Evolutionary conservation across 1,139 yeast genomes (phyloP), one percentile per base, ranked within the genome.

Genomic region (Suhomyces ambrosiae): DNA sequence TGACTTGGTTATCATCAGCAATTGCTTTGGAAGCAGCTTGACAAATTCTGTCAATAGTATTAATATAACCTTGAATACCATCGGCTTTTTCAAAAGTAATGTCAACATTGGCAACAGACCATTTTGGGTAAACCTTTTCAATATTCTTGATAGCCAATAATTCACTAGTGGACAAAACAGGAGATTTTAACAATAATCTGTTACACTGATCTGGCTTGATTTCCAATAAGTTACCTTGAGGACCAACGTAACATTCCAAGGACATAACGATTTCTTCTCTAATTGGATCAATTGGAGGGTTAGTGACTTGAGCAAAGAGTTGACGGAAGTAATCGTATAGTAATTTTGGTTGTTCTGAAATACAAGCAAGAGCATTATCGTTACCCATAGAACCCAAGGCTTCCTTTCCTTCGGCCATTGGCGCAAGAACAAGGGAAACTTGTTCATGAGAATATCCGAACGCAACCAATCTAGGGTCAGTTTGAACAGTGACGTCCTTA

Each of bases 311-410:
- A 27, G 98, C 98, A 66, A 92, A 92, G 55, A 92, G 76, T 65
- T 92, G 96, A 58, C 96, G 84, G 75, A 92, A 92, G 68, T 92
- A 92, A 58, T 92, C 98, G 61, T 86, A 92, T 49, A 88, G 71
- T 49, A 92, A 71, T 52, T 85, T 85, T 33, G 98, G 97, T 65
- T 89, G 95, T 58, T 87, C 92, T 32, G 96, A 85, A 50, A 92
- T 70, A 67, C 98, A 92, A 2, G 98, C 97, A 50, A 92, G 74
- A n/a, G 97, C 95, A 41, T 92, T 82, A 60, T 92, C 98, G 60
- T 90, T 90, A 75, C 98, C 98, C 98, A 92, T 92, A 10, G 97
- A 89, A 19, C 98, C 97, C 42, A 92, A 75, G 5, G 97, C 90
- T 68, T 92, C 98, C 58, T 89, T 89, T 45, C 92, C 96, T 52